phyloP scores from a whole-genome alignment of 306 rosid genomes.

The Vicia faba region DNA sequence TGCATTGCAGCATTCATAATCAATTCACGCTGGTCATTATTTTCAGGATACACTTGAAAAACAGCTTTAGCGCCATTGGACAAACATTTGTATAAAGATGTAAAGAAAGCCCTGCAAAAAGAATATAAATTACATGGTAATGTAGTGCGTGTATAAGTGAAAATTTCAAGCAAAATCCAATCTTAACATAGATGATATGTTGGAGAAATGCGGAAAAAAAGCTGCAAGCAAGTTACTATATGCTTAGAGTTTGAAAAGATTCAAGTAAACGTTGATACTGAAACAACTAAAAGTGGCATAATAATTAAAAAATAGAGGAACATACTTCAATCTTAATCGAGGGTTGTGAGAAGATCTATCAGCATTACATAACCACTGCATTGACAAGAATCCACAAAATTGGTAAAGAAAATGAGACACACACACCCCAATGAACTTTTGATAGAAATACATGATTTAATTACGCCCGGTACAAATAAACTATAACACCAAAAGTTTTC shows the following conservation, averaged over 20 bases:
- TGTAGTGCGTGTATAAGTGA: conserved; percentile 21
- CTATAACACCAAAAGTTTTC: neutral
- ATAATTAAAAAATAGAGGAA: conserved; percentile 20
- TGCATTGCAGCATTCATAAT: conserved; percentile 81
- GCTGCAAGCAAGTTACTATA: neutral
- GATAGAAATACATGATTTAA: conserved; percentile 4
- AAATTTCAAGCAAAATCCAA: conserved; percentile 13
- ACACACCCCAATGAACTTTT: neutral
- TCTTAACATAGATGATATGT: conserved; percentile 1
- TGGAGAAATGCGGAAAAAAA: neutral
- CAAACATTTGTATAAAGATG: conserved; percentile 79
- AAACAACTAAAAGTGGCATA: conserved; percentile 1
- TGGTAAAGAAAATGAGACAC: conserved; percentile 16
- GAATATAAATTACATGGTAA: neutral
- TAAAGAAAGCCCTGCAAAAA: conserved; percentile 78
- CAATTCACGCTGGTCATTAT: conserved; percentile 69
- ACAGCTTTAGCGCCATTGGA: conserved; percentile 90
- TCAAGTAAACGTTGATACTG: neutral
- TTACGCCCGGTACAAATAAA: conserved; percentile 2
- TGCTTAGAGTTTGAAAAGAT: conserved; percentile 13
- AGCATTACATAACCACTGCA: conserved; percentile 99
- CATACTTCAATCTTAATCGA: conserved; percentile 83
- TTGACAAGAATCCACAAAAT: conserved; percentile 24
- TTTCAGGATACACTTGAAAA: conserved; percentile 85
- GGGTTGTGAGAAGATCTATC: conserved; percentile 91